Percentiles rank a stretch among this genome's conserved stretches.
Evolutionary conservation across 2,329 filamentous ascomycete species (phyloP).

Genomic region (Ophiostoma sp.): DNA sequence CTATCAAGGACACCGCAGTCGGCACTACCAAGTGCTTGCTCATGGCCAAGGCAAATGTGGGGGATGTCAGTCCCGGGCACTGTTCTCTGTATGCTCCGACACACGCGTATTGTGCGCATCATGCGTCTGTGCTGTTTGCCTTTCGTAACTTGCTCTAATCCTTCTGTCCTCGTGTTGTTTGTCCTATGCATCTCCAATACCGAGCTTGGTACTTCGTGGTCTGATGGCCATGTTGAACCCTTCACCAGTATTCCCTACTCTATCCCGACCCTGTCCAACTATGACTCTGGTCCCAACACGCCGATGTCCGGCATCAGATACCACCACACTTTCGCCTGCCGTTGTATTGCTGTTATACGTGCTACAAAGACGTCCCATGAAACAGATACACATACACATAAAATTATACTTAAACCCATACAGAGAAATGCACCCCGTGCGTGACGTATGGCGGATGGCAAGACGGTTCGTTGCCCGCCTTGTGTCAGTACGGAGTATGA

Average conservation of each 20-base stretch:
- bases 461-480: not conserved
- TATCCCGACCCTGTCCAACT: not conserved
- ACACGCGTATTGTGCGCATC: not conserved
- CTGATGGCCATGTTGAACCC: not conserved
- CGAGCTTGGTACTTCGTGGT: too few relatives aligned
- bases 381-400: too few relatives aligned
- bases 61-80: not conserved
- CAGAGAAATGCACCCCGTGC: too few relatives aligned
- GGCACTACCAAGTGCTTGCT: not conserved
- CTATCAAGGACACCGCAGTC: not conserved
- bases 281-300: not conserved
- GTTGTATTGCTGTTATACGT: not conserved
- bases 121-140: not conserved
- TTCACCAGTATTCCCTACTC: not conserved
- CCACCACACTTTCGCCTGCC: not conserved
- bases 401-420: too few relatives aligned
- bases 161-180: not conserved
- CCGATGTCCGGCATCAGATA: constrained; percentile 6
- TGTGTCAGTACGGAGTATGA: too few relatives aligned
- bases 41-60: not conserved
- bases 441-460: not conserved
- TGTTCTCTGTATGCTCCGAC: not conserved
- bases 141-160: not conserved
- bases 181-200: too few relatives aligned
- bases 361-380: not conserved